Evolutionary conservation across 345 rosid species (phyloP).

Genomic region (Leavenworthia alabamica): DNA sequence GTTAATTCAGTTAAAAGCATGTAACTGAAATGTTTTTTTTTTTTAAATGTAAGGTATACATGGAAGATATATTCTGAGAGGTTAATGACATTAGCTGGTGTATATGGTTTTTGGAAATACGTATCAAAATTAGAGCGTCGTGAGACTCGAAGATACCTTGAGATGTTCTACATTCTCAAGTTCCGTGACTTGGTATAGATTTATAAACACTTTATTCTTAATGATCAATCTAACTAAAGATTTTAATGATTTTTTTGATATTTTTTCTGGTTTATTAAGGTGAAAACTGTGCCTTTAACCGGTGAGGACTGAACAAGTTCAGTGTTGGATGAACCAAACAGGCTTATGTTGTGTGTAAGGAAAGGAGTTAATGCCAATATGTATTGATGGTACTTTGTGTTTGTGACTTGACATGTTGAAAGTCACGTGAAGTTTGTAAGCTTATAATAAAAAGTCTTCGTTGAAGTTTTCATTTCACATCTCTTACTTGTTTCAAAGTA

Average conservation of each 20-base stretch:
- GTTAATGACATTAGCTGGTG: slow-evolving; percentile 91
- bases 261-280: slow-evolving; percentile 41
- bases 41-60: slow-evolving; percentile 74
- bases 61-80: slow-evolving; percentile 96
- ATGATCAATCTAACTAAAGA: not conserved
- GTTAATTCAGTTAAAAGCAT: not conserved
- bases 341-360: not conserved
- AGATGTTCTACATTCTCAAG: slow-evolving; percentile 97
- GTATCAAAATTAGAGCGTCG: slow-evolving; percentile 88
- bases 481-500: not conserved
- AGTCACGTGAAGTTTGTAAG: slow-evolving; percentile 29
- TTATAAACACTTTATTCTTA: not conserved
- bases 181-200: slow-evolving; percentile 67
- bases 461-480: slow-evolving; percentile 25
- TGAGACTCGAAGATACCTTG: slow-evolving; percentile 87
- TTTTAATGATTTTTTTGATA: not conserved
- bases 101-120: slow-evolving; percentile 90
- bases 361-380: slow-evolving; percentile 7
- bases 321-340: slow-evolving; percentile 13
- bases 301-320: slow-evolving; percentile 37
- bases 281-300: slow-evolving; percentile 65
- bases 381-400: slow-evolving; percentile 2
- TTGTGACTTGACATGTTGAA: slow-evolving; percentile 14
- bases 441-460: slow-evolving; percentile 22
- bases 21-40: not conserved